phyloP scores from a whole-genome alignment of 139 green algal genomes.

The Eudorina sp. region DNA sequence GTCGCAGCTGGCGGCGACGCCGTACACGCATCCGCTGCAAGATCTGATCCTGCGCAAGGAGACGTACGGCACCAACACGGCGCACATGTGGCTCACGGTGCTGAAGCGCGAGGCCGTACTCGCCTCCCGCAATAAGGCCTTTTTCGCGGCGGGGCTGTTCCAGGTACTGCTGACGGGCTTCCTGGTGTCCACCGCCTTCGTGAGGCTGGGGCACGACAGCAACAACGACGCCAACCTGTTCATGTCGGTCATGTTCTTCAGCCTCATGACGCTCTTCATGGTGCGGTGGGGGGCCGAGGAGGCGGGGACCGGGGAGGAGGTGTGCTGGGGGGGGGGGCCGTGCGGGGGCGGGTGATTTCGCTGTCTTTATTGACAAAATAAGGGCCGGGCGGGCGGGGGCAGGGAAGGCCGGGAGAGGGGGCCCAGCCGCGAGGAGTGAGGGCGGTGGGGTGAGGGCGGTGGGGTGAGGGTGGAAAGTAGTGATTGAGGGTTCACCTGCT shows the following conservation, averaged over 20 bases:
- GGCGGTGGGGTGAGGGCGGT: no score
- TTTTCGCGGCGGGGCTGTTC: not conserved
- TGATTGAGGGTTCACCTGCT: no score
- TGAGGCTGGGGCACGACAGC: not conserved
- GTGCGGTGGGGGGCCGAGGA: not conserved
- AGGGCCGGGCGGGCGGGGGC: no score
- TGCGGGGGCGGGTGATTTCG: no score
- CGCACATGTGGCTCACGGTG: not conserved
- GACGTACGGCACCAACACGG: not conserved
- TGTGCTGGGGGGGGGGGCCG: no score
- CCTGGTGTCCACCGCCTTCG: conserved; percentile 55
- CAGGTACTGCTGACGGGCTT: conserved; percentile 56
- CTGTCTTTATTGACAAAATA: no score
- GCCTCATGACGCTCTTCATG: conserved; percentile 64
- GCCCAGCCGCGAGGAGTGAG: no score
- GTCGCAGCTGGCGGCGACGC: not conserved
- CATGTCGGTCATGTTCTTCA: conserved; percentile 62
- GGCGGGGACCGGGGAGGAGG: no score
- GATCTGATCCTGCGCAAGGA: conserved; percentile 39
- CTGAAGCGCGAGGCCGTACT: conserved; percentile 15
- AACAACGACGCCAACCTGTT: conserved; percentile 41
- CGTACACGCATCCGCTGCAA: conserved; percentile 38
- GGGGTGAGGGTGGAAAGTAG: no score
- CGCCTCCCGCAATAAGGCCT: not conserved
- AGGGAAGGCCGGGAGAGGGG: no score